Conservation (phyloP, 345 rosid species). For the Erysimum cheiranthoides region DNA sequence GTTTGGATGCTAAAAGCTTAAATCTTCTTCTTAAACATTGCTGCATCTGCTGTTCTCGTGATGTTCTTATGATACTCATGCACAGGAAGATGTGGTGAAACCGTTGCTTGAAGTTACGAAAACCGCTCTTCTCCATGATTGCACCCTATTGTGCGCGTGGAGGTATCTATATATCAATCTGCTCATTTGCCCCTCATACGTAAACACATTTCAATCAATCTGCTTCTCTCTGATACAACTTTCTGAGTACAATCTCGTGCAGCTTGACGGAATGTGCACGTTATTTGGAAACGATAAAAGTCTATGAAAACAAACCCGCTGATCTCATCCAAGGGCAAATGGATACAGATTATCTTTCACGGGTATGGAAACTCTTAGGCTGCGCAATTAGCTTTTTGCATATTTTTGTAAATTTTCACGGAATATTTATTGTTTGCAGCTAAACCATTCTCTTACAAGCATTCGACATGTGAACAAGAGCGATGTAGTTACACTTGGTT, state of each 20-base stretch:
- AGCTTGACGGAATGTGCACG: slow-evolving; percentile 98
- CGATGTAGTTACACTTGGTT: slow-evolving; percentile 94
- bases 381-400: not conserved
- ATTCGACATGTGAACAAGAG: slow-evolving; percentile 89
- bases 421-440: slow-evolving; percentile 48
- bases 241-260: slow-evolving; percentile 15
- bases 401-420: not conserved
- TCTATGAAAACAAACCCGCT: slow-evolving; percentile 94
- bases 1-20: not conserved
- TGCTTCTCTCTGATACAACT: slow-evolving; percentile 18
- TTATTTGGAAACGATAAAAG: slow-evolving; percentile 92
- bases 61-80: slow-evolving; percentile 23
- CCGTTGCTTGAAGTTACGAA: slow-evolving; percentile 84
- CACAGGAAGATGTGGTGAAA: slow-evolving; percentile 81
- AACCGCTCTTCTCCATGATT: slow-evolving; percentile 84
- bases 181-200: not conserved
- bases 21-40: not conserved
- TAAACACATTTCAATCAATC: not conserved
- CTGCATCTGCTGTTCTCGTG: not conserved
- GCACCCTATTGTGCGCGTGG: slow-evolving; percentile 90
- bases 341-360: slow-evolving; percentile 88
- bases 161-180: slow-evolving; percentile 51
- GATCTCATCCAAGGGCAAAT: slow-evolving; percentile 94
- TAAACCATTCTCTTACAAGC: slow-evolving; percentile 78
- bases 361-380: slow-evolving; percentile 52